Base-by-base conservation (phyloP, 2,329 filamentous ascomycete genomes). In the Epichloe bromicola region DNA sequence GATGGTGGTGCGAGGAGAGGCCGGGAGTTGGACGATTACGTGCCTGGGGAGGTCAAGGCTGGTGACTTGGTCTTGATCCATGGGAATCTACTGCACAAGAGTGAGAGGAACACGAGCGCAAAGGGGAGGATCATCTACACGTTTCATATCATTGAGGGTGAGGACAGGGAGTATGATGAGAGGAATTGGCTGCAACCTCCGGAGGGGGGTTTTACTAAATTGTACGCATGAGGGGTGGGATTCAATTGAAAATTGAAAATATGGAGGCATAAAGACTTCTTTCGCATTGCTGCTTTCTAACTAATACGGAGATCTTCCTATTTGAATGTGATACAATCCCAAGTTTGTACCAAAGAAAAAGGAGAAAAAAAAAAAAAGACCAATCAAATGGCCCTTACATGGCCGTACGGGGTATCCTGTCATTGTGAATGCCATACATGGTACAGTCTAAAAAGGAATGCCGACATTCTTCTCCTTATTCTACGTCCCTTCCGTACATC, bases 81-180 rank as follows among this genome's bases (percentile, higher is more conserved):
- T 70, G 93, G 93, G 1, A 97, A 97, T 67, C 70, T 96, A 59
- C 65, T 97, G 70, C 93, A 98, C 69, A 95, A 95, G 79, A 96
- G 90, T 65, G 89, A 95, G 78, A 87, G 79, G 74, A 98, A 98
- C 65, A 76, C 79, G 51, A 95, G 90, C 65, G 69, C 76, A 56
- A 91, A 88, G 73, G 89, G 90, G 20, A 76, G 91, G 57, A 94
- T 93, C 64, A 95, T 96, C 50, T 98, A 97, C 68, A 97, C 93
- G 0, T 98, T 97, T 66, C 93, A 98, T 71, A 80, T 95, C 52
- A 97, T 97, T 61, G 93, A 97, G 70, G 86, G 85, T 0, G 78
- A 85, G 19, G 76, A 68, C 0, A 73, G 82, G 42, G 73, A 71
- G 50, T 98, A 97, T 66, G 93, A 97, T 67, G 77, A 78, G 68